These are phyloP conservation scores for Mycogone perniciosa DNA, from an alignment of 2,329 filamentous ascomycete species.

Conservation along the genomic window DNA sequence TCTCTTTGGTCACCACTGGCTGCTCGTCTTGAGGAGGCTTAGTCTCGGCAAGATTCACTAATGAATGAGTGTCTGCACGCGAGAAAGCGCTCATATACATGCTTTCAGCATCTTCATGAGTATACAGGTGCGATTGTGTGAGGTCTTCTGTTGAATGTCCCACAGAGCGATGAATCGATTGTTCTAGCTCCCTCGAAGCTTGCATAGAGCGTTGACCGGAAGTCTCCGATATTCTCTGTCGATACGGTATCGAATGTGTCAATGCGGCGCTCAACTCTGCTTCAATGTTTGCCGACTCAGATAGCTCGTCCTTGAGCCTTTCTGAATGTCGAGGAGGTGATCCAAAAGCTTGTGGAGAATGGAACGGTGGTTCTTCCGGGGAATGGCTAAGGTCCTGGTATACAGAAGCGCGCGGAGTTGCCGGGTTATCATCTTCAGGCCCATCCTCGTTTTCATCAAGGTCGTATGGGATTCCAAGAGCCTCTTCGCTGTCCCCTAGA, in stretches of 20 bases:
- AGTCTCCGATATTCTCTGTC: background rate
- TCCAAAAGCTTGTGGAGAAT: slow-evolving; percentile 19
- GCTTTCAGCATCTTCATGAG: slow-evolving; percentile 74
- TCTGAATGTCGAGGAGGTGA: slow-evolving; percentile 13
- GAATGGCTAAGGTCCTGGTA: slow-evolving; percentile 31
- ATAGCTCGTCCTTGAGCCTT: background rate
- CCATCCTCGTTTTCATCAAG: slow-evolving; percentile 33
- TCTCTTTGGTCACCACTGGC: background rate
- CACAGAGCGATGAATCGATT: background rate
- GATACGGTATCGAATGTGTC: background rate
- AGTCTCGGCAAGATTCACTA: slow-evolving; percentile 2
- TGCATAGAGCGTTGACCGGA: background rate
- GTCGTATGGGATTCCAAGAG: slow-evolving; percentile 52
- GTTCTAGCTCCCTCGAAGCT: background rate
- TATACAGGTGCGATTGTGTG: slow-evolving; percentile 62
- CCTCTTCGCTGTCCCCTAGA: slow-evolving; percentile 48
- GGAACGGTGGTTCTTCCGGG: slow-evolving; percentile 25
- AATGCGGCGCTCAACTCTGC: background rate
- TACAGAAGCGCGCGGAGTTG: slow-evolving; percentile 50
- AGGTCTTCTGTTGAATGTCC: slow-evolving; percentile 41
- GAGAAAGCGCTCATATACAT: slow-evolving; percentile 79
- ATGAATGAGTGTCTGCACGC: slow-evolving; percentile 29
- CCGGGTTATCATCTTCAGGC: slow-evolving; percentile 31
- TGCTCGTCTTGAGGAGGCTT: background rate
- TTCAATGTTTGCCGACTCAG: background rate